Base-by-base conservation (phyloP, 192 early-diverging fungal species). In the Linnemannia schmuckeri region DNA sequence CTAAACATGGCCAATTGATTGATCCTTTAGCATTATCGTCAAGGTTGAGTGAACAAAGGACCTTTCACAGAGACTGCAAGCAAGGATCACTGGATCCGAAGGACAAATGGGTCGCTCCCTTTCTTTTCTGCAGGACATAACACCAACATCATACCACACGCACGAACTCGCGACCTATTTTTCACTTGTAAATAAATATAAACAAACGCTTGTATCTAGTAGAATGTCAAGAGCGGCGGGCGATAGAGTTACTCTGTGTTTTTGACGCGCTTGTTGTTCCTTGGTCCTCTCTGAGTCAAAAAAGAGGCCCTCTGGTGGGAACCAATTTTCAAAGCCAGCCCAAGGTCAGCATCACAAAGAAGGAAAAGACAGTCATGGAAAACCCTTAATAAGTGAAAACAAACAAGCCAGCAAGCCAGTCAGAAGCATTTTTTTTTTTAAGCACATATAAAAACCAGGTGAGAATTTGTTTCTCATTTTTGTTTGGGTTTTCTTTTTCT, bases 401-500 rank as follows among this genome's bases (percentile, higher is more conserved):
- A 49, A 74, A 77, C 54, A 69, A n/a, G 8, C 24, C 20, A 46
- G 7, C 44, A 13, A 37, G 69, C 55, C 18, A 17, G 15, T 13
- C 10, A 49, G 15, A 0, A 52, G 3, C 42, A 33, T 72, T 71
- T 81, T 69, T 73, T 40, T 22, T 61, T 73, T 72, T 80, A 6
- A 22, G 3, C 20, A 18, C 15, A 6, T 57, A 57, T 57, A 27
- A 10, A 57, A 27, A 27, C n/a, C 55, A 15, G 13, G 55, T 7
- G 22, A 9, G 3, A 9, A 70, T 75, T 70, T 44, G 66, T 55
- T 78, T 52, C 44, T 78, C 70, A 44, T 15, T 73, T 80, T 74
- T 80, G 73, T 70, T 80, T 86, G 75, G 75, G 82, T 74, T 74
- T 57, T 63, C n/a, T 33, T 38, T 83, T 70, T 61, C 47, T 78